Evolutionary conservation across 2,329 filamentous ascomycete genomes (phyloP), one percentile per base, ranked within the genome.

Genomic region (Xylaria digitata): DNA sequence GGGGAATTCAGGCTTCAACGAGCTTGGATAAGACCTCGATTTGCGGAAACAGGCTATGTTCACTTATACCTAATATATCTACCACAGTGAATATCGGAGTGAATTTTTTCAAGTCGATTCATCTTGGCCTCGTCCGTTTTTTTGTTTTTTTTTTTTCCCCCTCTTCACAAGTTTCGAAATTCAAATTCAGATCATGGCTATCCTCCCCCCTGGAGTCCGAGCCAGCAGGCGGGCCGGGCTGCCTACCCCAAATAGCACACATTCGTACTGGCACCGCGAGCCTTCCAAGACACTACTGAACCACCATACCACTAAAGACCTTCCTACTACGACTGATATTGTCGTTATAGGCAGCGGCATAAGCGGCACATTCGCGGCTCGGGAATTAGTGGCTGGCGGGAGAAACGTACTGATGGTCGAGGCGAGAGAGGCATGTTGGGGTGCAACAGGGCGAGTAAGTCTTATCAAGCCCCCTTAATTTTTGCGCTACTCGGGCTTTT

Each of bases 351-450:
- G 92, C 45, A 92, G 87, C 74, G 92, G 92, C 26, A 92, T 95
- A 72, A 91, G 91, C 1, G 92, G 92, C n/a, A 81, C 89, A 0
- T 92, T 90, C 78, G 90, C 89, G 0, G 90, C 90, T 3, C 84
- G 87, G 69, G 88, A 87, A 74, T 81, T 93, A 58, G 85, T 80
- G 74, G 83, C 81, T 63, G 80, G 69, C 69, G 81, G 83, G 5
- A 80, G 84, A 65, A 82, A 80, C n/a, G 85, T 94, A 7, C 82
- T 94, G 6, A 85, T 94, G 82, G 82, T 95, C 5, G 92, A 95
- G 79, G 92, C 92, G 15, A 84, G 92, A 73, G 92, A 94, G 81
- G 91, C 89, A 3, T 94, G 92, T 75, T 94, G 87, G 87, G 92
- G 92, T 19, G 92, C 92, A n/a, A 95, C 92, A 0, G 92, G 92